Base-by-base conservation (phyloP, 225 moss, liverwort and hornwort species). In the Bryoerythrophyllum caledonicum region DNA sequence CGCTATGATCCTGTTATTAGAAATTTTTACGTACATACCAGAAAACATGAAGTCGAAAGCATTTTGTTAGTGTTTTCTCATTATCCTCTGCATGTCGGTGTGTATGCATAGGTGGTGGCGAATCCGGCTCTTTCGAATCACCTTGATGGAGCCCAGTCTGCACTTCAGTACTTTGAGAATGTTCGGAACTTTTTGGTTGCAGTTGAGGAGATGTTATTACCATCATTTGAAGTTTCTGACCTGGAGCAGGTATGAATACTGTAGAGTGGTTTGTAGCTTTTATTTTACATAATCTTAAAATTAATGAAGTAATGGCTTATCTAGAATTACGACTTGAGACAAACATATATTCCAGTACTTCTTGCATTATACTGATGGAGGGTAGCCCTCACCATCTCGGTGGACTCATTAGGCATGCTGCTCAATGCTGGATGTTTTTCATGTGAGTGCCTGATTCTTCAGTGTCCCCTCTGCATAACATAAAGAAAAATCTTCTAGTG, bases 141-240 rank as follows among this genome's bases (percentile, higher is more conserved):
- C 59, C 74, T 65, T 37, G 82, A 86, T 49, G 82, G 82, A 76
- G 82, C 85, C 32, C 79, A 82, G 67, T 85, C 85, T 76, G 82
- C 79, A 32, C 68, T 79, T 73, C 85, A 86, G 71, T 82, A 82
- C 43, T 82, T 86, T 61, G 85, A 86, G 73, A 86, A 86, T 35
- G 79, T 86, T 68, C 72, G 82, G 60, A 86, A 86, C 68, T 86
- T 86, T 76, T 28, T 86, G 75, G 79, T 86, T 53, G 82, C 82
- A 54, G 76, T 82, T 30, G 82, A 86, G 64, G 85, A 82, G 44
- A 82, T 82, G 82, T 82, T 79, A 43, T 74, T 86, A 57, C 85
- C 85, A 27, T 79, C 85, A 52, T 86, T 86, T 79, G 85, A 82
- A 70, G 79, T 76, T 59, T 82, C 76, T 79, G 85, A 86, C 72